Evolutionary conservation across 495 filamentous ascomycete species (phyloP).

Genomic region (Penicillium canariense): DNA sequence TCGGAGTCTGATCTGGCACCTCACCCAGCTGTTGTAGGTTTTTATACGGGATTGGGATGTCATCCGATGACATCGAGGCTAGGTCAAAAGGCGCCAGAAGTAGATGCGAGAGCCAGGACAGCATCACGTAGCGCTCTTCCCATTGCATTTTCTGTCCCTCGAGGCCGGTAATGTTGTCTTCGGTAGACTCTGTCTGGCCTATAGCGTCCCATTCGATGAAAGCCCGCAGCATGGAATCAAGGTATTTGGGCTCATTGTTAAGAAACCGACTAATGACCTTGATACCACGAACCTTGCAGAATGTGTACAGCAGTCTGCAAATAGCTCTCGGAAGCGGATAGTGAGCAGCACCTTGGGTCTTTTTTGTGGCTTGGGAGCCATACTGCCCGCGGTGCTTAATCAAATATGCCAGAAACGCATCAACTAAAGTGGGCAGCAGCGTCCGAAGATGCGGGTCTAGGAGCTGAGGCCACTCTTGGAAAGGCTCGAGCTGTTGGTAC

Average conservation of each 20-base stretch:
- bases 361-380: constrained; percentile 25
- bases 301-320: constrained; percentile 75
- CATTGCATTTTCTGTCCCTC: constrained; percentile 53
- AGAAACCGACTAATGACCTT: constrained; percentile 90
- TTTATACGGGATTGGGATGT: constrained; percentile 34
- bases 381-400: constrained; percentile 39
- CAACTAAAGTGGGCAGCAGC: constrained; percentile 69
- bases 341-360: constrained; percentile 33
- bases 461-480: constrained; percentile 94
- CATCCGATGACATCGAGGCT: constrained; percentile 70
- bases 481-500: constrained; percentile 69
- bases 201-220: constrained; percentile 53
- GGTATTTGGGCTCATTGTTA: constrained; percentile 78
- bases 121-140: constrained; percentile 84
- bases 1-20: constrained; percentile 53
- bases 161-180: constrained; percentile 12
- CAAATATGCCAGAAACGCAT: constrained; percentile 71
- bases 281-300: constrained; percentile 91
- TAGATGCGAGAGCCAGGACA: constrained; percentile 92
- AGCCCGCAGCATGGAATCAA: constrained; percentile 73
- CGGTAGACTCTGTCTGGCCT: neutral
- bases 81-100: constrained; percentile 93
- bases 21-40: constrained; percentile 20
- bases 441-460: constrained; percentile 82
- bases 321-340: constrained; percentile 67